Base-by-base conservation (phyloP, 1,284 basidiomycete species). In the Apiotrichum siamense region DNA sequence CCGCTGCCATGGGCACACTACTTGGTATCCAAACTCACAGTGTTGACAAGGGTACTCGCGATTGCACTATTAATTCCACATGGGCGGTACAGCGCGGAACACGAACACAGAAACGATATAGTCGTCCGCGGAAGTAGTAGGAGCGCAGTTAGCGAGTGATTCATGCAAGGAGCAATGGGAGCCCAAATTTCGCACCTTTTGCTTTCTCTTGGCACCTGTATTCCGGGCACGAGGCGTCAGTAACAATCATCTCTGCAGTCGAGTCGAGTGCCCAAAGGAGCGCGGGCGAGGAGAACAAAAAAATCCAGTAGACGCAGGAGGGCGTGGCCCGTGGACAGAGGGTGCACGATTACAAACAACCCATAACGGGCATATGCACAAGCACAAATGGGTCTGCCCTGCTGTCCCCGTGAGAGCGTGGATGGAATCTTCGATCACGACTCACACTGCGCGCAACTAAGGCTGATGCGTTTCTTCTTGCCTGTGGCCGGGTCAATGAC, bases 1-100 rank as follows among this genome's bases (percentile, higher is more conserved):
- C 7, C 29, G 15, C 29, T 15, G 29, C 7, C 7, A 31, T 15
- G 15, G 29, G 9, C 29, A 31, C 29, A 31, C 7, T 31, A 31
- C 7, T 31, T 15, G 29, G 29, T 15, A 31, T 9, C 24, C 25
- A 29, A 20, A 64, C 67, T 60, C 42, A 70, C 73, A 75, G 52
- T 75, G 72, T 55, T 75, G 70, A 62, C 73, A 75, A n/a, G 73
- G 73, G 35, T 71, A 70, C 44, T 75, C 70, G 35, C 73, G 57
- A 49, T 75, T 73, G 52, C 73, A 75, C 67, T 75, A 24, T 17
- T 10, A 11, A 33, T 7, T 33, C 32, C 32, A 33, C n/a, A n/a
- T n/a, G n/a, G n/a, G n/a, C n/a, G n/a, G n/a, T n/a, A 17, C 13
- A 7, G n/a, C 4, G 32, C 5, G 13, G n/a, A 33, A 17, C 5